Conservation (phyloP, 495 filamentous ascomycete species). For the Extremus antarcticus region DNA sequence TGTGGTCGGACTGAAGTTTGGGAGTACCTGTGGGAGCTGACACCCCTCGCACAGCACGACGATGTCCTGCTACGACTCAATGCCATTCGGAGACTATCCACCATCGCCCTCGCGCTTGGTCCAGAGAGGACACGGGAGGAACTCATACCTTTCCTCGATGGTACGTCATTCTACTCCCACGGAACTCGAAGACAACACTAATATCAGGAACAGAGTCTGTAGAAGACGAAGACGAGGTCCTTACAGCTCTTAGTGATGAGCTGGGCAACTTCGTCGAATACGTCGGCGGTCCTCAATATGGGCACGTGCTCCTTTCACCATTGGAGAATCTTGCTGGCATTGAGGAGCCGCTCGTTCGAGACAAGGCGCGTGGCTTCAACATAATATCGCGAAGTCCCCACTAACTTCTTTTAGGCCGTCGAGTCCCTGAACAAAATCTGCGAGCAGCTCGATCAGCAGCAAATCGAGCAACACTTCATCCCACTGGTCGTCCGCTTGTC, state of each 20-base stretch:
- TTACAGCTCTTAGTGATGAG: constrained; percentile 93
- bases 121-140: constrained; percentile 93
- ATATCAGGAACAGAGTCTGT: constrained; percentile 65
- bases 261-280: constrained; percentile 94
- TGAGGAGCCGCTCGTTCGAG: constrained; percentile 91
- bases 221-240: constrained; percentile 96
- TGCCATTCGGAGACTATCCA: constrained; percentile 94
- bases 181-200: not conserved
- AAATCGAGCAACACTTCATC: constrained; percentile 94
- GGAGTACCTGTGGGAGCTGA: constrained; percentile 17
- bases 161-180: constrained; percentile 40
- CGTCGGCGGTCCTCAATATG: constrained; percentile 85
- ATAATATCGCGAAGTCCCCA: not conserved
- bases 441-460: constrained; percentile 72
- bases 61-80: constrained; percentile 95
- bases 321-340: constrained; percentile 97
- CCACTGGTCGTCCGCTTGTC: constrained; percentile 88
- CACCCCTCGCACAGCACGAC: constrained; percentile 58
- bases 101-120: constrained; percentile 90
- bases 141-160: constrained; percentile 96
- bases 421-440: constrained; percentile 99
- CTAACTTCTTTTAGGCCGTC: constrained; percentile 57
- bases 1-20: not conserved
- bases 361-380: constrained; percentile 57
- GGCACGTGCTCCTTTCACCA: constrained; percentile 91